These are phyloP conservation scores for Chaetomiaceae sp. DNA, from an alignment of 2,329 filamentous ascomycete genomes.

Conservation along the genomic window DNA sequence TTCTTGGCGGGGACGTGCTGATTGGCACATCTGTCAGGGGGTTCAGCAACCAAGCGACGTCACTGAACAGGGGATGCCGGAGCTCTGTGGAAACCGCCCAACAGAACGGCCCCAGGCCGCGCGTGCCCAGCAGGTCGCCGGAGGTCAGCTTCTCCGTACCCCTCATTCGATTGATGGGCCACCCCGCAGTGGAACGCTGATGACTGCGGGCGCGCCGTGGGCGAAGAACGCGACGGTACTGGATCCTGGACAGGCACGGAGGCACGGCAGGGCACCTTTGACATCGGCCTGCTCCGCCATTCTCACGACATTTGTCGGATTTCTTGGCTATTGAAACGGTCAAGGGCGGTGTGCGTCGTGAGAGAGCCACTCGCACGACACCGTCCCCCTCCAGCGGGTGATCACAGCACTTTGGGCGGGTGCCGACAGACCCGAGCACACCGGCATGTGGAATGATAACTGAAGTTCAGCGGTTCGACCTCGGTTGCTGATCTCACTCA, in stretches of 20 bases:
- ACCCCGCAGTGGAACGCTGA: conserved; percentile 17
- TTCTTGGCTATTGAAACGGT: background rate
- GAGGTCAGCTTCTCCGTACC: conserved; percentile 12
- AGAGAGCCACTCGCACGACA: background rate
- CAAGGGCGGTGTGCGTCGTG: conserved; percentile 17
- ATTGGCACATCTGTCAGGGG: conserved; percentile 11
- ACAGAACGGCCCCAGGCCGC: conserved; percentile 13
- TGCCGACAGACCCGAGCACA: conserved; percentile 16
- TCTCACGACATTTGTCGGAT: background rate
- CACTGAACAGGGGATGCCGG: conserved; percentile 17
- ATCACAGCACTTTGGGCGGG: conserved; percentile 10
- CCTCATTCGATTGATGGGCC: conserved; percentile 11
- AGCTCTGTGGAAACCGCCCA: too few relatives aligned
- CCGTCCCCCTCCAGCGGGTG: conserved; percentile 7
- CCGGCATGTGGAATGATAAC: background rate
- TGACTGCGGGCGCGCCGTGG: conserved; percentile 1
- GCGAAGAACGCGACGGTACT: background rate
- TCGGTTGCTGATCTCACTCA: conserved; percentile 4
- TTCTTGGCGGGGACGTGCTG: conserved; percentile 9
- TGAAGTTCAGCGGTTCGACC: background rate
- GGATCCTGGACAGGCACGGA: background rate
- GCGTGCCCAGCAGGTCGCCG: conserved; percentile 1
- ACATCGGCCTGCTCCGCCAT: too few relatives aligned
- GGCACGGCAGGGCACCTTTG: too few relatives aligned
- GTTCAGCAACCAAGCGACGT: conserved; percentile 18